phyloP scores from a whole-genome alignment of 257 asterid genomes.

The Nicotiana otophora region DNA sequence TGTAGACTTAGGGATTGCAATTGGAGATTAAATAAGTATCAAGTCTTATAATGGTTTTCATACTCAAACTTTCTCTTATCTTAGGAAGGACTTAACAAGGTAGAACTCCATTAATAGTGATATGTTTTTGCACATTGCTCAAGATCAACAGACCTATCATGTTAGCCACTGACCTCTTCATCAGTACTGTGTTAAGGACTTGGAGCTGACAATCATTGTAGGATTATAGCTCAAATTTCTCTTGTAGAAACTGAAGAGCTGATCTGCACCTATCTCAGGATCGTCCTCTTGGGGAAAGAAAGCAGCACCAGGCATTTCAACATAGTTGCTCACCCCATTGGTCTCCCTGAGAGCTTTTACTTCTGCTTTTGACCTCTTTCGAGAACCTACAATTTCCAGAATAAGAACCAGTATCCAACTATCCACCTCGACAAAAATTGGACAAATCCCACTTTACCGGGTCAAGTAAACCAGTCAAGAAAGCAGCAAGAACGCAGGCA shows the following conservation, averaged over 20 bases:
- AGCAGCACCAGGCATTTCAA: slow-evolving; percentile 77
- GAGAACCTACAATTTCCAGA: slow-evolving; percentile 50
- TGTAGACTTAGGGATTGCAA: too few species aligned
- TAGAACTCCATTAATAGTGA: not conserved
- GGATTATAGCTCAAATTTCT: slow-evolving; percentile 26
- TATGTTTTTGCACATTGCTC: not conserved
- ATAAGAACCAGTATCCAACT: slow-evolving; percentile 56
- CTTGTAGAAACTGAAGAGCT: slow-evolving; percentile 54
- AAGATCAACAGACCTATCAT: not conserved
- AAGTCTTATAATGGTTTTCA: not conserved
- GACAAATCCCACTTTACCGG: slow-evolving; percentile 63
- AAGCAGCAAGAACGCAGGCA: slow-evolving; percentile 85
- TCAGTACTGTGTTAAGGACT: not conserved
- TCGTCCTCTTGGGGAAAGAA: slow-evolving; percentile 89
- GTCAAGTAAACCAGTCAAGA: slow-evolving; percentile 81
- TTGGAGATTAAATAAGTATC: not conserved
- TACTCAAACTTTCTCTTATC: not conserved
- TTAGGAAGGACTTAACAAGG: not conserved
- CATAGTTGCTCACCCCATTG: slow-evolving; percentile 60
- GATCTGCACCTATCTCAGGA: slow-evolving; percentile 65
- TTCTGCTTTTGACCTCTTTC: slow-evolving; percentile 88
- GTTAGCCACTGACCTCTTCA: not conserved
- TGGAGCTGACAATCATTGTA: not conserved
- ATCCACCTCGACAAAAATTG: slow-evolving; percentile 50
- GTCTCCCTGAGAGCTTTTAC: slow-evolving; percentile 78